phyloP scores from a whole-genome alignment of 2,329 filamentous ascomycete genomes.

The Diaporthe sp. region DNA sequence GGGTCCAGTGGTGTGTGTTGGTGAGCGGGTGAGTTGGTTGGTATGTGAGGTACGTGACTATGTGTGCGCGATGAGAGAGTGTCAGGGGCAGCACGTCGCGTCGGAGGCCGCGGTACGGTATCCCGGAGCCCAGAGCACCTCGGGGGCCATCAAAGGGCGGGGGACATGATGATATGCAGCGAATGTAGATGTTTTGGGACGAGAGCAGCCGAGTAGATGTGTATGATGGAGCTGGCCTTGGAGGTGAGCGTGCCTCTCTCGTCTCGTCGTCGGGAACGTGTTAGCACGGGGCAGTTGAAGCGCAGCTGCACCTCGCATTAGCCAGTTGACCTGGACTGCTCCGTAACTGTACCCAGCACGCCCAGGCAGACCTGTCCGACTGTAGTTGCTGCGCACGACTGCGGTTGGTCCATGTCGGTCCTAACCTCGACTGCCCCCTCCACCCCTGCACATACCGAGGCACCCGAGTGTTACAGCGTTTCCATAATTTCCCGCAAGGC shows the following conservation, averaged over 20 bases:
- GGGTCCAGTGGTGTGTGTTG: background rate
- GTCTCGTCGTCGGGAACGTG: conserved; percentile 4
- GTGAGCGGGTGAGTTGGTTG: background rate
- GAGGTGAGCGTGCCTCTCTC: background rate
- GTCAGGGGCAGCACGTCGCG: conserved; percentile 22
- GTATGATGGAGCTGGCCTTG: background rate
- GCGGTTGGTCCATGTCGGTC: background rate
- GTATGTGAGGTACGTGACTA: background rate
- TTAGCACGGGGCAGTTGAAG: background rate
- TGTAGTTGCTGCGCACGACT: background rate
- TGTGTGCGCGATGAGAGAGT: background rate
- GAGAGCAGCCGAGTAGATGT: background rate
- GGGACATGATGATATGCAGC: conserved; percentile 11
- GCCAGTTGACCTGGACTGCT: conserved; percentile 4
- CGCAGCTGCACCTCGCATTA: background rate
- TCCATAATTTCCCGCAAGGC: conserved; percentile 24
- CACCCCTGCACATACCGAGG: conserved; percentile 14
- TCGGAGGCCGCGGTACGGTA: conserved; percentile 22
- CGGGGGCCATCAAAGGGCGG: conserved; percentile 20
- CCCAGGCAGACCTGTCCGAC: background rate
- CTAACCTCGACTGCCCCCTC: background rate
- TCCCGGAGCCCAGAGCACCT: background rate
- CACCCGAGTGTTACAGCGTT: conserved; percentile 20
- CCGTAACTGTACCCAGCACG: no score
- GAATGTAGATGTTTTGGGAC: background rate